These are phyloP conservation scores for Pythium utonaiense DNA, from an alignment of 352 stramenopile genomes.

Conservation along the genomic window DNA sequence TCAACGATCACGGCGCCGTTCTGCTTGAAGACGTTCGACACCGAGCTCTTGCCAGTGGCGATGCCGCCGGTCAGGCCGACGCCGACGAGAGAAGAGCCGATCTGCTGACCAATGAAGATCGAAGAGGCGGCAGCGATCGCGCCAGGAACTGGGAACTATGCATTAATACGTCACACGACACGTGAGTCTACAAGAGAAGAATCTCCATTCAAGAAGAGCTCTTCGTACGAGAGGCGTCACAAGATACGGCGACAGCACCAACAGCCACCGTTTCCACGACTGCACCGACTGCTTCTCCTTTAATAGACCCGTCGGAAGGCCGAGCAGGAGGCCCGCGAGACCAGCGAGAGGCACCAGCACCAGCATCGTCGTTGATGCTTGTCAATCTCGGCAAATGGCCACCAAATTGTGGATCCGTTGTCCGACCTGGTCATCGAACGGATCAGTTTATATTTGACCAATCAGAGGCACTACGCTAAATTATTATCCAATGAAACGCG, in stretches of 20 bases:
- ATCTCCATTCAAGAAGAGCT: not conserved
- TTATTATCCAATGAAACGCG: constrained; percentile 5
- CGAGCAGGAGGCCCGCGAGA: constrained; percentile 34
- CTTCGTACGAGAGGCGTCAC: constrained; percentile 32
- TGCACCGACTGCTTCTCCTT: constrained; percentile 47
- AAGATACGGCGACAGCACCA: constrained; percentile 34
- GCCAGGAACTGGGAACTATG: constrained; percentile 39
- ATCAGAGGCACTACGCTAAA: constrained; percentile 11
- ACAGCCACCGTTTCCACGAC: constrained; percentile 40
- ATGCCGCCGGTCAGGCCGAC: constrained; percentile 84
- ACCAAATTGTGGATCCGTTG: too few species aligned
- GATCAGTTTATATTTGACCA: constrained; percentile 31
- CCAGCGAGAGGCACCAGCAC: constrained; percentile 32
- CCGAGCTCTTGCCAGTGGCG: constrained; percentile 80
- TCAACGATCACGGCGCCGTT: constrained; percentile 75
- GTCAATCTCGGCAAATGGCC: too few species aligned
- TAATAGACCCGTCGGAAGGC: constrained; percentile 40
- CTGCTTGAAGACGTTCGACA: constrained; percentile 57
- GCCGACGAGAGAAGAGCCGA: constrained; percentile 62
- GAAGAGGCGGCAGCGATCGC: constrained; percentile 21
- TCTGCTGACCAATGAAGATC: constrained; percentile 35
- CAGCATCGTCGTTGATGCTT: constrained; percentile 25
- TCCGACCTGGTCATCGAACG: too few species aligned
- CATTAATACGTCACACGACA: not conserved
- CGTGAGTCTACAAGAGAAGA: not conserved